A percentile compares a stretch with the other conserved stretches of the same genome.
These are phyloP conservation scores for Conringia planisiliqua DNA, from an alignment of 345 rosid genomes.

Conservation along the genomic window DNA sequence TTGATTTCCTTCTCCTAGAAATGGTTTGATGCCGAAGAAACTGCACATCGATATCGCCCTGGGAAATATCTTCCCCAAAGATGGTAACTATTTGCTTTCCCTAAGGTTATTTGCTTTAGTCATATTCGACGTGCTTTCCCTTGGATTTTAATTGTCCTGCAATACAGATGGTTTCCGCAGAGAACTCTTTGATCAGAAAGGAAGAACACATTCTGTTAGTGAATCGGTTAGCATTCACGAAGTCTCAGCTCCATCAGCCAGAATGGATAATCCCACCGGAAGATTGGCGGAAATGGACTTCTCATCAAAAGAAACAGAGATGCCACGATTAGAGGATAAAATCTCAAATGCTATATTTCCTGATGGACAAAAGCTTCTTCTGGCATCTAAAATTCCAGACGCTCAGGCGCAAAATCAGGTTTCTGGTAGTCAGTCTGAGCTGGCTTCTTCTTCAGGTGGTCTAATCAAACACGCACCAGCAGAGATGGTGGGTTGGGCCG, in stretches of 20 bases:
- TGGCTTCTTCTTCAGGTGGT: constrained; percentile 36
- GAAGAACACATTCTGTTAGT: constrained; percentile 42
- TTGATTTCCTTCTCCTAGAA: constrained; percentile 44
- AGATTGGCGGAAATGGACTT: constrained; percentile 48
- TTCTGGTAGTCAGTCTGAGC: constrained; percentile 40
- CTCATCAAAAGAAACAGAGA: constrained; percentile 42
- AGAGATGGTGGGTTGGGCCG: constrained; percentile 47
- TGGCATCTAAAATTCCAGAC: constrained; percentile 43
- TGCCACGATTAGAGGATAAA: constrained; percentile 46
- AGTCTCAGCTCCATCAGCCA: constrained; percentile 44
- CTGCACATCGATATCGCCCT: constrained; percentile 86
- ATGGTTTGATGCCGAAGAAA: constrained; percentile 72
- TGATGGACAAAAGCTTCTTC: constrained; percentile 49
- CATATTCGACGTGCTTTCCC: background rate
- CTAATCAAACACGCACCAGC: constrained; percentile 41
- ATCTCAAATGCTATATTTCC: constrained; percentile 34
- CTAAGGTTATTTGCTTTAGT: background rate
- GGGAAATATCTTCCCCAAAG: constrained; percentile 65
- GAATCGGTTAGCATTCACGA: constrained; percentile 46
- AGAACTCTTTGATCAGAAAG: constrained; percentile 50
- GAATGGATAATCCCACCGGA: constrained; percentile 49
- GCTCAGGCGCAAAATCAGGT: constrained; percentile 48
- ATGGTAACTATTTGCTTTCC: constrained; percentile 46
- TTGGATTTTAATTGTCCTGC: constrained; percentile 32
- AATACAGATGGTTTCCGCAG: constrained; percentile 49